Base-by-base conservation (phyloP, 371 early-diverging fungal genomes). In the Rhizomucor miehei region DNA sequence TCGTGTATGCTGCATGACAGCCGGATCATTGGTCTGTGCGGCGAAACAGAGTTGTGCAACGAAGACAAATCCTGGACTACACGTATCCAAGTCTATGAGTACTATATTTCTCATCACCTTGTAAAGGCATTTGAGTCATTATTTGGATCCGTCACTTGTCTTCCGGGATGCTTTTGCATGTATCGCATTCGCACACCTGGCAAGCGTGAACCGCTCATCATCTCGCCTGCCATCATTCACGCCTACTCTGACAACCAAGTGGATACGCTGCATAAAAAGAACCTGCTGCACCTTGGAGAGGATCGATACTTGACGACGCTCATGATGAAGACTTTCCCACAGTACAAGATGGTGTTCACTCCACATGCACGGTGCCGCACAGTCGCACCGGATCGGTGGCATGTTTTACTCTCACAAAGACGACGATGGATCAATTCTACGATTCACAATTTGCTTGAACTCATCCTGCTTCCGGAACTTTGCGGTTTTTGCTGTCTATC, bases 341-440 rank as follows among this genome's bases (percentile, higher is more conserved):
- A 84, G 55, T 89, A 88, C 73, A 94, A 94, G 67, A 89, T 92
- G 80, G 85, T 95, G 59, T 99, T 98, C 75, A 88, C 97, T 11
- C 97, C 97, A 1, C 80, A 87, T 51, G 99, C 99, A 4, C 83
- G 87, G 46, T 98, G 99, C 75, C 85, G 88, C 52, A 99, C 99
- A 4, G 84, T 89, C 38, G 99, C 95, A 16, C 99, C 99, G 0
- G 92, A 89, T 51, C 77, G 81, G 19, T 99, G 97, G 75, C 69
- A 71, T 9, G 91, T 97, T 44, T 75, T 99, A 44, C 75, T 98
- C 19, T 94, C 94, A 19, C 99, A 99, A 73, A 81, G 99, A 3
- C 85, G 99, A 51, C 77, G 98, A 45, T 99, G 99, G 99, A 99
- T 99, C 77, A 99, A 99, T 72, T 97, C 97, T 3, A 99, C 99